Percentiles rank a stretch among this genome's conserved stretches.
Evolutionary conservation across 2,329 filamentous ascomycete genomes (phyloP).

Genomic region (Aspergillus pseudoviridinutans): DNA sequence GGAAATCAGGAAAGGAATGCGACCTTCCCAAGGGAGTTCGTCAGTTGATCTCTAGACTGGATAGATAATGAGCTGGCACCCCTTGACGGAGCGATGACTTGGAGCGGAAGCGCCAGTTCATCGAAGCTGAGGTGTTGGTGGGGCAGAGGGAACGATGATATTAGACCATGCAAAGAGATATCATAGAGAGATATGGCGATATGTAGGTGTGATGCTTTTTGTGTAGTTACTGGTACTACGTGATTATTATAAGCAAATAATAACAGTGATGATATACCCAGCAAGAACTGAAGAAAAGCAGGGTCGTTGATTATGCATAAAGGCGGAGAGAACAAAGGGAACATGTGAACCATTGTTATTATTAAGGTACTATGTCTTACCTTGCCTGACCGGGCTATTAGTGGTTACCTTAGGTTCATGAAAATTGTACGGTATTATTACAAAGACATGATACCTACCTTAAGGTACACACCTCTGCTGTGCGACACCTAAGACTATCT

Average conservation of each 20-base stretch:
- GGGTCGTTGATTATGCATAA: not conserved
- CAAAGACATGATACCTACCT: no score
- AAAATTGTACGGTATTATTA: no score
- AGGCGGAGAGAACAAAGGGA: no score
- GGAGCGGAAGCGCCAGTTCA: conserved; percentile 15
- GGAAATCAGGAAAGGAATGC: conserved; percentile 9
- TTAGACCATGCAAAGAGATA: not conserved
- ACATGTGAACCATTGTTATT: no score
- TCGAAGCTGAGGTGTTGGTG: conserved; percentile 8
- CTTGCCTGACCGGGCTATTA: no score
- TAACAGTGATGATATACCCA: not conserved
- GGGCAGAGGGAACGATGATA: not conserved
- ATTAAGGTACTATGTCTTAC: not conserved
- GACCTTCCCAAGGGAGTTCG: conserved; percentile 1
- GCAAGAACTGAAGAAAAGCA: not conserved
- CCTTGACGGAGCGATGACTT: conserved; percentile 21
- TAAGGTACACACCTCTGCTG: no score
- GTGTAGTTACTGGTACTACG: not conserved
- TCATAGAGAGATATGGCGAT: not conserved
- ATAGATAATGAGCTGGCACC: conserved; percentile 21
- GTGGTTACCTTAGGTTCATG: no score
- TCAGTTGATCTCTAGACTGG: not conserved
- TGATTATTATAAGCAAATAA: not conserved
- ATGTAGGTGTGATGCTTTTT: not conserved
- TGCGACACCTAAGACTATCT: no score